A percentile compares a stretch with the other conserved stretches of the same genome.
Conservation (phyloP, 2,329 filamentous ascomycete species). For the Fonsecaea erecta region DNA sequence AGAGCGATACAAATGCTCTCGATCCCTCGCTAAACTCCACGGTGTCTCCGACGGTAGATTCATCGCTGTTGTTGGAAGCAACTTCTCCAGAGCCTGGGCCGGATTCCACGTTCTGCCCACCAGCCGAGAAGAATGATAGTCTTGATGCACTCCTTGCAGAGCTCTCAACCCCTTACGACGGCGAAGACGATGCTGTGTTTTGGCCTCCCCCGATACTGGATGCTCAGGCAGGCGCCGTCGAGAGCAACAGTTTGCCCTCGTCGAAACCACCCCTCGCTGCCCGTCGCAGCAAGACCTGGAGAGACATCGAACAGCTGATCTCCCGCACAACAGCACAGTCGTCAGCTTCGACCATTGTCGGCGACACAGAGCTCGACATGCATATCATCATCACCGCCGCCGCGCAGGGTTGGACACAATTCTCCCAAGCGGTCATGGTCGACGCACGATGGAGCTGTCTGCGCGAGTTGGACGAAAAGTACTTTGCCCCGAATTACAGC, state of each 20-base stretch:
- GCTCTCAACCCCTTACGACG: neutral
- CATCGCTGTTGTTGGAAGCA: neutral
- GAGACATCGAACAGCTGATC: neutral
- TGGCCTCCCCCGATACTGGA: neutral
- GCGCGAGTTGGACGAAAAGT: conserved; percentile 8
- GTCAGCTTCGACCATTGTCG: neutral
- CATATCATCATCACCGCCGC: neutral
- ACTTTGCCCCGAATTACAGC: neutral
- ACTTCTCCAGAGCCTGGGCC: neutral
- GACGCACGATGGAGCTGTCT: conserved; percentile 12
- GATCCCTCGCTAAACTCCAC: neutral
- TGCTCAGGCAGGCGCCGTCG: neutral
- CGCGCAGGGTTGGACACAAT: neutral
- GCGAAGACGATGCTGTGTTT: neutral
- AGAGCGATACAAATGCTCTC: neutral
- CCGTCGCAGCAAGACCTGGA: neutral
- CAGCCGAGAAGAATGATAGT: neutral
- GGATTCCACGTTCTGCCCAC: neutral
- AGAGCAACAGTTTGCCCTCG: neutral
- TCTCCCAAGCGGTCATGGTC: neutral
- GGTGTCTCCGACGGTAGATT: neutral
- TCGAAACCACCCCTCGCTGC: neutral
- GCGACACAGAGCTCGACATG: neutral
- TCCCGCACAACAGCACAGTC: neutral
- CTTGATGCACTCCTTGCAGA: neutral